Base-by-base conservation (phyloP, 768 basidiomycete genomes). In the Boletales sp. region DNA sequence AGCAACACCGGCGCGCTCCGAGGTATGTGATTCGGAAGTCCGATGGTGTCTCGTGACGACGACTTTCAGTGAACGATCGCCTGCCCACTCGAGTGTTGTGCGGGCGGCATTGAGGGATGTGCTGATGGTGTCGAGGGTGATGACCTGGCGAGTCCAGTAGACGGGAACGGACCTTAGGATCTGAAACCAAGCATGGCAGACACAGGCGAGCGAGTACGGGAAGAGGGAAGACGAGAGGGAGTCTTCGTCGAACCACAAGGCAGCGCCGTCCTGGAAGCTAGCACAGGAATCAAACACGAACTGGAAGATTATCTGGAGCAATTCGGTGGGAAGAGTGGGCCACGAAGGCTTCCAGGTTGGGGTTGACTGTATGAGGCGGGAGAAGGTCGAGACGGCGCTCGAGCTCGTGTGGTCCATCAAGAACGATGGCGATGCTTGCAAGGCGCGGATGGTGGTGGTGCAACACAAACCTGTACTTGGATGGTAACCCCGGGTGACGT, bases 131-230 rank as follows among this genome's bases (percentile, higher is more conserved):
- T 54, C 52, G 18, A 54, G 5, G 4, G 36, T n/a, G 35, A 55
- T 45, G 40, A 55, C 36, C 21, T 45, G 21, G 27, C 47, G 44
- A 17, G 53, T 55, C 54, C 53, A 55, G 32, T 49, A 55, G 8
- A 50, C 5, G 14, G 47, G 43, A 13, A 37, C 27, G 12, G 24
- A 15, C n/a, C 7, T 45, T 21, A 55, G 8, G 13, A 55, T 55
- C 27, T 14, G 44, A 24, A 38, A 50, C 54, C 47, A 55, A 19
- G 53, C 15, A 32, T 30, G 36, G 29, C 53, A 55, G 8, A 50
- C 47, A 18, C 40, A 49, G 5, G 53, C 47, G 40, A 35, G 47
- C 8, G 43, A n/a, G 39, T 49, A 55, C 24, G 54, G 54, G 37
- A 55, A 55, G 36, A 55, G 44, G 5, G 30, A 55, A 32, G 54